Percentiles rank a stretch among this genome's conserved stretches.
phyloP scores from a whole-genome alignment of 345 rosid genomes.

The Citrus unshiu region DNA sequence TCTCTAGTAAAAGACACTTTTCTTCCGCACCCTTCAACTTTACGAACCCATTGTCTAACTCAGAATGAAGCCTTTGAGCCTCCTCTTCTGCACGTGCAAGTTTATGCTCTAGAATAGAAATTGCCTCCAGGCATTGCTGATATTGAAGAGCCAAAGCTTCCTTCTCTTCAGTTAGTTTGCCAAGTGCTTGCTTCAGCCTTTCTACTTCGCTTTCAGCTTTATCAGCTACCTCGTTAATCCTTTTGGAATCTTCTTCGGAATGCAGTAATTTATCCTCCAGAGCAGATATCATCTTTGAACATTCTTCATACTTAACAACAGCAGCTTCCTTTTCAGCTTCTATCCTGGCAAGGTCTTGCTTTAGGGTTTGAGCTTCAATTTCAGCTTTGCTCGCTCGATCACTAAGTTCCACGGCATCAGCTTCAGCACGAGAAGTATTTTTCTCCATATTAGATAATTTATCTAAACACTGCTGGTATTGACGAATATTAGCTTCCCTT shows the following conservation, averaged over 20 bases:
- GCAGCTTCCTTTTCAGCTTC: slow-evolving; percentile 74
- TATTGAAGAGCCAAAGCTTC: slow-evolving; percentile 61
- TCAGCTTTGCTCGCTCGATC: slow-evolving; percentile 67
- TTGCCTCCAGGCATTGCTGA: slow-evolving; percentile 75
- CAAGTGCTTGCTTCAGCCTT: slow-evolving; percentile 51
- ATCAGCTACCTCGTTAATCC: slow-evolving; percentile 47
- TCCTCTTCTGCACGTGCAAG: slow-evolving; percentile 60
- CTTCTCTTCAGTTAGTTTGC: slow-evolving; percentile 60
- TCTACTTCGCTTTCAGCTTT: slow-evolving; percentile 71
- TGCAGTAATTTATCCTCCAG: slow-evolving; percentile 56
- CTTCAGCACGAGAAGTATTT: slow-evolving; percentile 42
- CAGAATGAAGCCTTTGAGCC: slow-evolving; percentile 60
- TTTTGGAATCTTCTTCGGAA: slow-evolving; percentile 58
- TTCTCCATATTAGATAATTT: slow-evolving; percentile 62
- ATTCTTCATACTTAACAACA: slow-evolving; percentile 46
- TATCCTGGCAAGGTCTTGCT: slow-evolving; percentile 46
- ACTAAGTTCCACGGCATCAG: slow-evolving; percentile 56
- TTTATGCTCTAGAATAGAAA: slow-evolving; percentile 62
- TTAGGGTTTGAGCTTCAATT: slow-evolving; percentile 47
- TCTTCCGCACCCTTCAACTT: slow-evolving; percentile 83
- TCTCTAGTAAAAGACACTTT: slow-evolving; percentile 70
- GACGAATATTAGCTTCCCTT: slow-evolving; percentile 58
- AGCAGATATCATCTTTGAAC: slow-evolving; percentile 53
- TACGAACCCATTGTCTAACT: slow-evolving; percentile 58
- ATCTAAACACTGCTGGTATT: slow-evolving; percentile 68